phyloP scores from a whole-genome alignment of 2,329 filamentous ascomycete genomes.

The Talaromyces pinophilus region DNA sequence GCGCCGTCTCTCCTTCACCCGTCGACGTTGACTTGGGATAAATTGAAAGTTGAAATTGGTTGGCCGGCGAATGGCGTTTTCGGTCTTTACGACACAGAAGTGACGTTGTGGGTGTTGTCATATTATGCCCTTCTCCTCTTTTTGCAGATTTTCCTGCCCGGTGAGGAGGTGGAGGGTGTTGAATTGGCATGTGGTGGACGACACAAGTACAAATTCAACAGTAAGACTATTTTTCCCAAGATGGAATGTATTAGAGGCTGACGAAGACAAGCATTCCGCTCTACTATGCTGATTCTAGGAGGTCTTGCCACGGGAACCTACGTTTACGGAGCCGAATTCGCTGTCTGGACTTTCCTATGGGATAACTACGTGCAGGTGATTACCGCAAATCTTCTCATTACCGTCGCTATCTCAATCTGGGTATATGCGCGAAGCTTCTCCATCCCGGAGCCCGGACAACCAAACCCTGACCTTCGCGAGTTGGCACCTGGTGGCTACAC shows the following conservation, averaged over 20 bases:
- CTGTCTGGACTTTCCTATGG: constrained; percentile 88
- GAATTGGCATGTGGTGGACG: constrained; percentile 69
- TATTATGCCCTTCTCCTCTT: constrained; percentile 78
- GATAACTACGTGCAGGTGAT: constrained; percentile 87
- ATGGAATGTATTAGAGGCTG: background rate
- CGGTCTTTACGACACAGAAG: constrained; percentile 70
- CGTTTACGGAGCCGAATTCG: constrained; percentile 75
- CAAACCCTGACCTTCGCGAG: constrained; percentile 70
- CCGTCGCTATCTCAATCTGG: constrained; percentile 70
- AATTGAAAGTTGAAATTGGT: constrained; percentile 76
- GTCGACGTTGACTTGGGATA: constrained; percentile 67
- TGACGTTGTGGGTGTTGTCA: constrained; percentile 67
- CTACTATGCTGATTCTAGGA: constrained; percentile 72
- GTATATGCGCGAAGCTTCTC: constrained; percentile 82
- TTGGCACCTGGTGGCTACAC: constrained; percentile 78
- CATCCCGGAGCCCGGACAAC: constrained; percentile 63
- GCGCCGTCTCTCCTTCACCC: constrained; percentile 76
- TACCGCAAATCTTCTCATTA: constrained; percentile 77
- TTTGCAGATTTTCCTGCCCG: constrained; percentile 76
- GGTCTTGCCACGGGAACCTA: constrained; percentile 72
- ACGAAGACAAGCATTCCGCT: constrained; percentile 64
- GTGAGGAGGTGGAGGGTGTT: constrained; percentile 68
- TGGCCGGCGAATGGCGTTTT: constrained; percentile 73
- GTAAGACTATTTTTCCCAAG: constrained; percentile 44
- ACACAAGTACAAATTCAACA: constrained; percentile 80